Evolutionary conservation across 2,329 filamentous ascomycete genomes (phyloP).

Genomic region (Rachicladosporium sp.): DNA sequence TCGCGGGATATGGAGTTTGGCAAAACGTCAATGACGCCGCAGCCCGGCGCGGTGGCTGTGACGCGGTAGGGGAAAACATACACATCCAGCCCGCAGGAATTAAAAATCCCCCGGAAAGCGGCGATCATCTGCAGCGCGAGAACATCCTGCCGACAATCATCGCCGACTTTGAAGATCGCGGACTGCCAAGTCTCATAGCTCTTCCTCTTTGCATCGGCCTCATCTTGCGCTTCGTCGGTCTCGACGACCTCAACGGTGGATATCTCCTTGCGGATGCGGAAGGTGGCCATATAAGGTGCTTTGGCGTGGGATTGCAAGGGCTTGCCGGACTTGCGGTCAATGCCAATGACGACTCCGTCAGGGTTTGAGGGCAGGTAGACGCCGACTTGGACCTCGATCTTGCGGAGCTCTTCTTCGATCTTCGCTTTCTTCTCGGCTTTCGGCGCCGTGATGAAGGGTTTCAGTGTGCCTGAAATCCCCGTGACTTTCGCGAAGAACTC

Average conservation of each 20-base stretch:
- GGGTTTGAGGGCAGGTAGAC: constrained; percentile 96
- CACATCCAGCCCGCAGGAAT: constrained; percentile 85
- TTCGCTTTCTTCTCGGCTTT: constrained; percentile 98
- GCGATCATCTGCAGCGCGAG: constrained; percentile 96
- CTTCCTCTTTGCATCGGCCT: constrained; percentile 11
- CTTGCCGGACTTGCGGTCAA: constrained; percentile 95
- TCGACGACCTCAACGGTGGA: constrained; percentile 36
- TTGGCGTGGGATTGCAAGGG: constrained; percentile 96
- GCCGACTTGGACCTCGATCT: constrained; percentile 92
- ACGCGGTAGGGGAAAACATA: constrained; percentile 96
- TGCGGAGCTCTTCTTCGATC: constrained; percentile 94
- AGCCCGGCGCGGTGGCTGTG: constrained; percentile 91
- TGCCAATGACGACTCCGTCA: constrained; percentile 92
- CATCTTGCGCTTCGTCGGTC: background rate
- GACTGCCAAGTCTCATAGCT: constrained; percentile 96
- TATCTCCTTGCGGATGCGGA: constrained; percentile 79
- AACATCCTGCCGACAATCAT: constrained; percentile 95
- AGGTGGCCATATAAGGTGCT: constrained; percentile 97
- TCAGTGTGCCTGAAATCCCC: constrained; percentile 85
- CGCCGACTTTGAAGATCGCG: constrained; percentile 98
- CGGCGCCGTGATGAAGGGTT: constrained; percentile 78
- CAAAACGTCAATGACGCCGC: constrained; percentile 93
- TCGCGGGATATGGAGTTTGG: constrained; percentile 97
- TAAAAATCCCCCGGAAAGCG: constrained; percentile 93
- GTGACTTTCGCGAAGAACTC: constrained; percentile 98